Evolutionary conservation across 208 protist genomes (phyloP).

Genomic region (Trypanosoma vivax): DNA sequence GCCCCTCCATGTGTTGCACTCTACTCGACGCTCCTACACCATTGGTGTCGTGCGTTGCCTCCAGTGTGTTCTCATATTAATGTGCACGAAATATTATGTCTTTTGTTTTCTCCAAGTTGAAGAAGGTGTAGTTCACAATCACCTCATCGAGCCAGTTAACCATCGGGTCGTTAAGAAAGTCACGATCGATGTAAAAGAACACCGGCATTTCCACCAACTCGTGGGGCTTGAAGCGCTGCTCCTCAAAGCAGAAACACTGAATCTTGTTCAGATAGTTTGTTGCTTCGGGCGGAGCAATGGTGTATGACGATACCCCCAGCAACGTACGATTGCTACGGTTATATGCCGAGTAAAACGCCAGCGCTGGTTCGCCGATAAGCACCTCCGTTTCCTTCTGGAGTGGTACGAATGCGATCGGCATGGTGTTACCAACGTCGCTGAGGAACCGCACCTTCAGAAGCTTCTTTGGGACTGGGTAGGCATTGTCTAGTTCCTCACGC

Average conservation of each 20-base stretch:
- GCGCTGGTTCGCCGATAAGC: slow-evolving; percentile 82
- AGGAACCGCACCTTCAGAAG: slow-evolving; percentile 81
- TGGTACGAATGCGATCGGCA: slow-evolving; percentile 89
- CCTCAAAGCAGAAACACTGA: slow-evolving; percentile 97
- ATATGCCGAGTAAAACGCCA: slow-evolving; percentile 89
- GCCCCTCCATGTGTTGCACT: too few species aligned
- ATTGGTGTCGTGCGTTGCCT: too few species aligned
- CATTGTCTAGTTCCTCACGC: slow-evolving; percentile 60
- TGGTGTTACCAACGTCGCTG: slow-evolving; percentile 81
- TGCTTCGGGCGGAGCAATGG: slow-evolving; percentile 82
- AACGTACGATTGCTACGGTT: slow-evolving; percentile 85
- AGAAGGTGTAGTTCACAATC: slow-evolving; percentile 89
- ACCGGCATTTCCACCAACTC: slow-evolving; percentile 96
- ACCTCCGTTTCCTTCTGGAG: slow-evolving; percentile 86
- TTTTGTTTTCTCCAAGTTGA: slow-evolving; percentile 83
- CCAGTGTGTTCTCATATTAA: slow-evolving; percentile 10
- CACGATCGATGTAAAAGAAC: slow-evolving; percentile 96
- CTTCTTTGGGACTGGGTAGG: slow-evolving; percentile 70
- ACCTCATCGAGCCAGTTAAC: slow-evolving; percentile 84
- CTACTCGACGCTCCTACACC: too few species aligned
- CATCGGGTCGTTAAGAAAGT: slow-evolving; percentile 88
- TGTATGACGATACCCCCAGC: slow-evolving; percentile 87
- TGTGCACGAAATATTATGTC: slow-evolving; percentile 78
- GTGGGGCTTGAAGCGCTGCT: slow-evolving; percentile 93
- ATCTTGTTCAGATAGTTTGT: slow-evolving; percentile 96